Evolutionary conservation across 2,329 filamentous ascomycete species (phyloP).

Genomic region (Ceratocystis eucalypticola): DNA sequence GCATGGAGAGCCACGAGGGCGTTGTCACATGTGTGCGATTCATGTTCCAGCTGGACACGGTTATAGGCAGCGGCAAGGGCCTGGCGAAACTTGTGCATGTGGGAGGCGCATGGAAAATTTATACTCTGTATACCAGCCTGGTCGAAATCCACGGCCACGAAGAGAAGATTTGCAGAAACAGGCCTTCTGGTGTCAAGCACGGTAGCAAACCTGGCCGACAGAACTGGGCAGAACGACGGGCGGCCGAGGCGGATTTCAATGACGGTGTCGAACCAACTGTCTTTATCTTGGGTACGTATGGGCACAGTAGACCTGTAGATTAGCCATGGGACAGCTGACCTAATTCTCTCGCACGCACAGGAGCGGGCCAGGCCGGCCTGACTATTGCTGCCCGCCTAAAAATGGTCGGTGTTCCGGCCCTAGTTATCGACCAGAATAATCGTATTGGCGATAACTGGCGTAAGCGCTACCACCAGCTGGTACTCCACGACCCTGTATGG

Average conservation of each 20-base stretch:
- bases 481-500: slow-evolving; percentile 54
- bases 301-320: neutral
- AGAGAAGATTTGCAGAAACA: slow-evolving; percentile 33
- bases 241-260: slow-evolving; percentile 34
- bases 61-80: slow-evolving; percentile 42
- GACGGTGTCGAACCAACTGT: slow-evolving; percentile 41
- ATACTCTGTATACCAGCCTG: slow-evolving; percentile 49
- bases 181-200: slow-evolving; percentile 44
- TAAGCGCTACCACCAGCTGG: slow-evolving; percentile 47
- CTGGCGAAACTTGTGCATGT: slow-evolving; percentile 38
- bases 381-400: slow-evolving; percentile 45
- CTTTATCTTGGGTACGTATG: slow-evolving; percentile 43
- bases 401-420: slow-evolving; percentile 40
- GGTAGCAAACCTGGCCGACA: slow-evolving; percentile 37
- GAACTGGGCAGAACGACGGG: slow-evolving; percentile 47
- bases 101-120: slow-evolving; percentile 42
- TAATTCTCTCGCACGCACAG: slow-evolving; percentile 24
- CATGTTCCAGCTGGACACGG: slow-evolving; percentile 41
- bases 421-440: slow-evolving; percentile 46
- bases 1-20: slow-evolving; percentile 35
- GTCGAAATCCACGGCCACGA: slow-evolving; percentile 40
- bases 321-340: slow-evolving; percentile 8
- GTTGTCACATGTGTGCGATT: slow-evolving; percentile 40
- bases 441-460: slow-evolving; percentile 53
- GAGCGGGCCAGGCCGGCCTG: slow-evolving; percentile 48